Conservation (phyloP, 306 rosid genomes). For the Astragalus membranaceus region DNA sequence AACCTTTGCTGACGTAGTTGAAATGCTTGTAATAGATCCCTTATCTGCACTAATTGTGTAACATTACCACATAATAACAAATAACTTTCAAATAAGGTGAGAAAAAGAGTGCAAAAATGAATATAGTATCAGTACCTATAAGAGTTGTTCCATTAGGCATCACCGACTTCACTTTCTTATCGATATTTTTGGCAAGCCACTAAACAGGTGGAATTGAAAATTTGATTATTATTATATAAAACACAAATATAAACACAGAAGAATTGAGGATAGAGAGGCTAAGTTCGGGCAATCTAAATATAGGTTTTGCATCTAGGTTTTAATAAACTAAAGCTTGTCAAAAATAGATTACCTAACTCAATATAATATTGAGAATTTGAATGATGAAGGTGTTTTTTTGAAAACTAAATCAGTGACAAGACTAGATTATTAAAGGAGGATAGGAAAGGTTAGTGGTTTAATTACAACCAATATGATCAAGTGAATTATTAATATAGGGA, state of each 20-base stretch:
- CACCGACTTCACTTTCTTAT: conserved; percentile 42
- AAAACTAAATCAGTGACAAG: neutral
- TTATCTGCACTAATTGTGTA: conserved; percentile 43
- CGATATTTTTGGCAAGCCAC: conserved; percentile 78
- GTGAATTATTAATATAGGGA: neutral
- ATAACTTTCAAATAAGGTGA: too few relatives aligned
- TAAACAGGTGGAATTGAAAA: conserved; percentile 32
- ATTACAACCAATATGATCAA: neutral
- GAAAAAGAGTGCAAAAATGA: conserved; percentile 14
- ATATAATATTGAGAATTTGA: neutral
- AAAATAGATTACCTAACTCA: neutral
- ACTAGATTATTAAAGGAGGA: too few relatives aligned
- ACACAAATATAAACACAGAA: neutral
- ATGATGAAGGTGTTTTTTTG: neutral
- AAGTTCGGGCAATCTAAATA: neutral
- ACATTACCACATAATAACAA: conserved; percentile 14
- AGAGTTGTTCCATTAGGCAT: conserved; percentile 41
- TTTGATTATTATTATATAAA: conserved; percentile 11
- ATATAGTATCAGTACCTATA: conserved; percentile 42
- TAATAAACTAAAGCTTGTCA: neutral
- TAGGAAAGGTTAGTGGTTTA: neutral
- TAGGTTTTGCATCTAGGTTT: neutral
- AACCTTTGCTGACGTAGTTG: conserved; percentile 45
- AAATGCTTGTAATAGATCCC: conserved; percentile 34
- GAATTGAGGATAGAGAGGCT: neutral